Evolutionary conservation across 1,139 yeast species (phyloP).

Genomic region (Lodderomyces theae): DNA sequence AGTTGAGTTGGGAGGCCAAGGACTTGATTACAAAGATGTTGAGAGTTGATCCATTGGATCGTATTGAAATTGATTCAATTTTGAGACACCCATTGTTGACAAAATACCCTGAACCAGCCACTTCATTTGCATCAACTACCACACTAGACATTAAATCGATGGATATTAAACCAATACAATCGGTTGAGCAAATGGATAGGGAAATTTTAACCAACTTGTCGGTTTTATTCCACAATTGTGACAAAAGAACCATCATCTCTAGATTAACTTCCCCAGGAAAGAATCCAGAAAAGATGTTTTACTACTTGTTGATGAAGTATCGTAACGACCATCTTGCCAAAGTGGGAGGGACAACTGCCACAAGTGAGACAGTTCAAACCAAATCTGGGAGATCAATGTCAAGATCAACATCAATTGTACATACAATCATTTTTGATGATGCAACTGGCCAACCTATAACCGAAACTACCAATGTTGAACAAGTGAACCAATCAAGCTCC

Average conservation of each 20-base stretch:
- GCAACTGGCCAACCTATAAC: slow-evolving; percentile 25
- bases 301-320: slow-evolving; percentile 77
- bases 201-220: slow-evolving; percentile 84
- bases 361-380: slow-evolving; percentile 14
- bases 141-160: slow-evolving; percentile 25
- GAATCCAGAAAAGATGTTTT: slow-evolving; percentile 87
- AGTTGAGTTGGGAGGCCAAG: slow-evolving; percentile 76
- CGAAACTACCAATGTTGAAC: slow-evolving; percentile 18
- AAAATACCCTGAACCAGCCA: slow-evolving; percentile 56
- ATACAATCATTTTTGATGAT: slow-evolving; percentile 37
- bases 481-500: slow-evolving; percentile 23
- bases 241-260: slow-evolving; percentile 55
- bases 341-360: slow-evolving; percentile 17
- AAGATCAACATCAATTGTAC: slow-evolving; percentile 46
- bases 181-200: slow-evolving; percentile 63
- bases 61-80: slow-evolving; percentile 75
- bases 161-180: slow-evolving; percentile 48
- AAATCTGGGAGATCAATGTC: slow-evolving; percentile 30
- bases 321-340: slow-evolving; percentile 63
- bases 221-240: slow-evolving; percentile 88
- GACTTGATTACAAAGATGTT: slow-evolving; percentile 84
- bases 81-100: slow-evolving; percentile 73
- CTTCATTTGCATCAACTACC: slow-evolving; percentile 16
- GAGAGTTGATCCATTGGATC: slow-evolving; percentile 70
- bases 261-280: slow-evolving; percentile 58